Evolutionary conservation across 495 filamentous ascomycete species (phyloP).

Genomic region (Penicillium parvum): DNA sequence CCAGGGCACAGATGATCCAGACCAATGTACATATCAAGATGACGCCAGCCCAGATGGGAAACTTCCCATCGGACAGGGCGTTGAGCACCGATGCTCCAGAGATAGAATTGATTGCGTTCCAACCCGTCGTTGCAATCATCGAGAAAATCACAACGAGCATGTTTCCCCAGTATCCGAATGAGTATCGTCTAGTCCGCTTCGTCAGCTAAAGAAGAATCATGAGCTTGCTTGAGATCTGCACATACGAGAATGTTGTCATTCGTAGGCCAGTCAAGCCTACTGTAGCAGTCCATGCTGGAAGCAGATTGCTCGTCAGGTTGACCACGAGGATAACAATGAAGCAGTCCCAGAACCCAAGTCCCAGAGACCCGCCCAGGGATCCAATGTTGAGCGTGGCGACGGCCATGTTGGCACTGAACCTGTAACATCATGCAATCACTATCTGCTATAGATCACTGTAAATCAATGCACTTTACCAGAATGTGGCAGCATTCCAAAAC

Average conservation of each 20-base stretch:
- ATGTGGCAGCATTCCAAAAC: slow-evolving; percentile 29
- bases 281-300: slow-evolving; percentile 36
- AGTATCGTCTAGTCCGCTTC: slow-evolving; percentile 17
- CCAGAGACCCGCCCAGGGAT: slow-evolving; percentile 39
- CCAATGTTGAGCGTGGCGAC: slow-evolving; percentile 64
- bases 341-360: slow-evolving; percentile 49
- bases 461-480: slow-evolving; percentile 44
- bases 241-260: slow-evolving; percentile 40
- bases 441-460: neutral
- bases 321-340: slow-evolving; percentile 59
- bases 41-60: slow-evolving; percentile 25
- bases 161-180: slow-evolving; percentile 30
- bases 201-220: neutral
- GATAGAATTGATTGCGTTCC: slow-evolving; percentile 31
- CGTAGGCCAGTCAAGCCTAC: slow-evolving; percentile 32
- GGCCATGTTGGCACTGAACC: slow-evolving; percentile 62
- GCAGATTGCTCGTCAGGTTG: slow-evolving; percentile 45
- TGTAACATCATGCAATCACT: slow-evolving; percentile 3
- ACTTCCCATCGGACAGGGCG: slow-evolving; percentile 21
- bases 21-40: slow-evolving; percentile 25
- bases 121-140: slow-evolving; percentile 26
- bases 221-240: neutral
- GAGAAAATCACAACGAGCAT: slow-evolving; percentile 27
- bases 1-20: slow-evolving; percentile 21
- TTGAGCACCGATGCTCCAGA: slow-evolving; percentile 23